These are phyloP conservation scores for Simplicillium aogashimaense DNA, from an alignment of 2,329 filamentous ascomycete genomes.

Conservation along the genomic window DNA sequence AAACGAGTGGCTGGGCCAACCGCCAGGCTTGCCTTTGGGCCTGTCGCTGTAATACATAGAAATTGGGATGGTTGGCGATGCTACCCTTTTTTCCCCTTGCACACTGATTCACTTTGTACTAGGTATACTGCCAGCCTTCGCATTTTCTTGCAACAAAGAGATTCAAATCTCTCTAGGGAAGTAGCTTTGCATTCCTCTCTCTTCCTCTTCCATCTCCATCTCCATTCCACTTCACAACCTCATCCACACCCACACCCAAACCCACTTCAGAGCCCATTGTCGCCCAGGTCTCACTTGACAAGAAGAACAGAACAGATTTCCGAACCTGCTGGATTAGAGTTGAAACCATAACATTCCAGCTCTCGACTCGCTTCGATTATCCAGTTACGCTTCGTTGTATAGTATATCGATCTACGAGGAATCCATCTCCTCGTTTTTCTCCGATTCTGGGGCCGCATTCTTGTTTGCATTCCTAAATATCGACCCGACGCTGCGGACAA, in stretches of 20 bases:
- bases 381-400: not conserved
- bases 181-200: not conserved
- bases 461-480: not conserved
- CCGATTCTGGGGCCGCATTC: too few species aligned
- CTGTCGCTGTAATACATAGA: not conserved
- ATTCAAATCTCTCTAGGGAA: not conserved
- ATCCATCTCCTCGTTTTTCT: too few species aligned
- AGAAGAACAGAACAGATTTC: not conserved
- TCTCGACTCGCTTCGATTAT: not conserved
- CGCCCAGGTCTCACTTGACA: not conserved
- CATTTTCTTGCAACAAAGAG: not conserved
- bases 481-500: not conserved
- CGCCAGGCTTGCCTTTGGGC: conserved; percentile 5
- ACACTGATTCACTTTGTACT: not conserved
- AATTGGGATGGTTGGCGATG: not conserved
- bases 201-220: not conserved
- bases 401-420: not conserved
- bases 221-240: not conserved
- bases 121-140: not conserved
- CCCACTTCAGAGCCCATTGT: not conserved
- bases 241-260: not conserved
- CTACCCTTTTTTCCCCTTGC: not conserved
- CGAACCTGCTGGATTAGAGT: not conserved
- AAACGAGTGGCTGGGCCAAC: conserved; percentile 22
- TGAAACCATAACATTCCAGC: not conserved